phyloP scores from a whole-genome alignment of 179 eudicot species.

The Amaranthus tricolor region DNA sequence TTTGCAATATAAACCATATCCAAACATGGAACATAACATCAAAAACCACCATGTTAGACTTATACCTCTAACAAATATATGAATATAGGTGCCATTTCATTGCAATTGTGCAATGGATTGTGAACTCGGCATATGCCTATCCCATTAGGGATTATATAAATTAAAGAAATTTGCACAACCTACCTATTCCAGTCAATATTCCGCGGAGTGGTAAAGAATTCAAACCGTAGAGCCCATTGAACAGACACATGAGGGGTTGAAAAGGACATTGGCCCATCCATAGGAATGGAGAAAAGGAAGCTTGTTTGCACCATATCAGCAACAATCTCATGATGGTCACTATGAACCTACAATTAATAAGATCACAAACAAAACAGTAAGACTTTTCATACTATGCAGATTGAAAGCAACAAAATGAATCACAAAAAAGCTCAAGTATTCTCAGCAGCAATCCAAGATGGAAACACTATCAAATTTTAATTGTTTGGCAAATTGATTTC shows the following conservation, averaged over 20 bases:
- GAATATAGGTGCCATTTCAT: background rate
- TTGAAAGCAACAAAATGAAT: background rate
- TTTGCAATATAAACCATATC: no score
- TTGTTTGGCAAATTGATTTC: background rate
- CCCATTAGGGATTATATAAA: background rate
- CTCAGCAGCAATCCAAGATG: conserved; percentile 4
- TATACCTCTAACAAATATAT: no score
- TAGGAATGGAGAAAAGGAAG: conserved; percentile 83
- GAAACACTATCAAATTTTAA: background rate
- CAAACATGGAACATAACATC: no score
- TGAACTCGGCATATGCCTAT: background rate
- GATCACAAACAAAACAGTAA: background rate
- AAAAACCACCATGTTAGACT: no score
- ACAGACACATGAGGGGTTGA: conserved; percentile 76
- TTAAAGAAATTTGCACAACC: background rate
- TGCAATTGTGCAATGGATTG: background rate
- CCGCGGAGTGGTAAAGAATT: conserved; percentile 78
- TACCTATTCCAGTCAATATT: conserved; percentile 91
- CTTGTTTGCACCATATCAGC: conserved; percentile 91
- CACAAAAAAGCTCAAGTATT: background rate
- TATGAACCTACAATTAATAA: conserved; percentile 52
- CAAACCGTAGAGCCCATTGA: conserved; percentile 88
- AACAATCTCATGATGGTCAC: conserved; percentile 83
- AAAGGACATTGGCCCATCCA: conserved; percentile 95
- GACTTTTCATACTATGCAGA: background rate